Evolutionary conservation across 2,329 filamentous ascomycete species (phyloP), one percentile per base, ranked within the genome.

Genomic region (Sporothrix luriei): DNA sequence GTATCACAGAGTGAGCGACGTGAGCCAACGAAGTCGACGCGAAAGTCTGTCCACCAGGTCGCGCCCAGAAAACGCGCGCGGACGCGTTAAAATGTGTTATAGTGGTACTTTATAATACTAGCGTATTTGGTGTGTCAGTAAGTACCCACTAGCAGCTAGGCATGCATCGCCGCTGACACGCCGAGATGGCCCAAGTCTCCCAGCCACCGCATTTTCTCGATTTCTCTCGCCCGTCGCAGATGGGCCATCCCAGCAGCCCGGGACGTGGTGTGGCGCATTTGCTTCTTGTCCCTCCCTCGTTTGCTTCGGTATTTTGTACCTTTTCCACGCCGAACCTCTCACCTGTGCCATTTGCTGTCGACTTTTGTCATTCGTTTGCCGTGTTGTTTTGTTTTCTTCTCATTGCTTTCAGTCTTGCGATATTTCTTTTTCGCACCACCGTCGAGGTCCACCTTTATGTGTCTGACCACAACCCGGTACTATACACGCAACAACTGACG

Each of bases 181-280:
- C 71, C 69, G 72, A 72, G 71, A 62, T 66, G 10, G 69, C 9
- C 40, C 26, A 33, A 3, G n/a, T 24, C 33, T 59, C 68, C 72
- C 72, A 73, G 71, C 72, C 72, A 72, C 71, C 68, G 33, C 55
- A 70, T 67, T 71, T 69, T 66, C 26, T 26, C 66, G n/a, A 4
- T 61, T 29, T 24, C 40, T 40, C 24, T 40, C 59, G 33, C 16
- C 54, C 62, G 62, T 26, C n/a, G 57, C 26, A 24, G 29, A 16
- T n/a, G 46, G 9, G 11, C 57, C 43, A 33, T 68, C 51, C 65
- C 51, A 48, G 52, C 38, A 24, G 21, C 51, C 24, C 64, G 11
- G 64, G 49, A 16, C 38, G 19, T 6, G 62, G 26, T 52, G 43
- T 51, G 46, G 10, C 49, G 24, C 43, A 14, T 48, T 33, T 51